Evolutionary conservation across 768 basidiomycete species (phyloP), one percentile per base, ranked within the genome.

Genomic region (Coprinellus micaceus): DNA sequence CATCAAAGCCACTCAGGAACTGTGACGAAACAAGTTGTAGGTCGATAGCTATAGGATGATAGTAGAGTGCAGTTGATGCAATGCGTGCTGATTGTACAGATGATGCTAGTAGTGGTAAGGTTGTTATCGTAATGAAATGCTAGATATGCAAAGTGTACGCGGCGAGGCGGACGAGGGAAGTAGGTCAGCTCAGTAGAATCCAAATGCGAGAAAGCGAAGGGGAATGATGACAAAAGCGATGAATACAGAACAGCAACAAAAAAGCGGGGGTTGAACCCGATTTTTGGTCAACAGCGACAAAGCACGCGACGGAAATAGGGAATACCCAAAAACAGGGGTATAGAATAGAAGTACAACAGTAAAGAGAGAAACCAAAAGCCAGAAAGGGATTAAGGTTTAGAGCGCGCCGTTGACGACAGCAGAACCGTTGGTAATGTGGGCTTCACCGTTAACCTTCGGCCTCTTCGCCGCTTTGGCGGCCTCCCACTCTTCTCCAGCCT

Each of bases 241-340:
- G 61, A 62, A 66, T 53, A 37, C 36, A 57, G 19, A 50, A 57
- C 63, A 62, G 61, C 67, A 69, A 71, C 66, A 73, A 68, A 71
- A 73, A 73, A 77, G 80, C 85, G 87, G 88, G 87, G 87, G 89
- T 91, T 91, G 89, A 91, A 91, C 89, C 89, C 87, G 87, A 78
- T n/a, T 36, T 21, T 53, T 64, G 59, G 62, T 60, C 57, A 58
- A 21, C 26, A 40, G 33, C n/a, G 19, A 48, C 17, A 29, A 45
- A 53, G 46, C 21, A 53, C 50, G 52, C 44, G 39, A 26, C 53
- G 63, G 40, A 54, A 45, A 52, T 50, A 59, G 54, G 47, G 54
- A 43, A 57, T n/a, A 55, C 55, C 37, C 53, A 49, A 55, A 44
- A 55, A 54, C 56, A 40, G 45, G 33, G 59, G 47, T 62, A 57